Evolutionary conservation across 2,329 filamentous ascomycete species (phyloP).

Genomic region (Apiospora hydei): DNA sequence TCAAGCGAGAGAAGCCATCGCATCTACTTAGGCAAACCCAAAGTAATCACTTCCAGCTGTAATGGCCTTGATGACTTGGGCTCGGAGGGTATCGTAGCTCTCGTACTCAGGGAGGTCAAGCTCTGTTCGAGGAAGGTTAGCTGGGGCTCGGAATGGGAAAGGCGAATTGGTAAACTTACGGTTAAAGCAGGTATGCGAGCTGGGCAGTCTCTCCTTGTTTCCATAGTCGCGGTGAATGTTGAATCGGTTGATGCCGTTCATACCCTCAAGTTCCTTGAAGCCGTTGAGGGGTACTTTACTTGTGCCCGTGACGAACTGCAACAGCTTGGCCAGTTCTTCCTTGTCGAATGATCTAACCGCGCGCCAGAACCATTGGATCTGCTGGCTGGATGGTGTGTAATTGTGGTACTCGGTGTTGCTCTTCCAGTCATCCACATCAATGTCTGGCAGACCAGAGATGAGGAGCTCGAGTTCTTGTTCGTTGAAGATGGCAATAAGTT

Average conservation of each 20-base stretch:
- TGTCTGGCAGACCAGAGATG: constrained; percentile 95
- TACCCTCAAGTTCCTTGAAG: constrained; percentile 98
- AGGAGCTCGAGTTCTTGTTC: constrained; percentile 96
- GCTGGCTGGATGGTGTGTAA: constrained; percentile 90
- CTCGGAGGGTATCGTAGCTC: constrained; percentile 87
- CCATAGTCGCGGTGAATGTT: constrained; percentile 99
- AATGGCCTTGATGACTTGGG: constrained; percentile 92
- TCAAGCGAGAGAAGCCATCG: background rate
- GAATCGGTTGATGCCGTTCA: constrained; percentile 98
- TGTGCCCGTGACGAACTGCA: constrained; percentile 98
- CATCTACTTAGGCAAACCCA: constrained; percentile 79
- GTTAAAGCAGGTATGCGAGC: constrained; percentile 98
- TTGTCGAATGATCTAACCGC: constrained; percentile 97
- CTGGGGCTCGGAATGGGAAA: background rate
- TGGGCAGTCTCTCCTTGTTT: constrained; percentile 92
- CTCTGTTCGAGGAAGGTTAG: constrained; percentile 60
- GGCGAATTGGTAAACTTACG: constrained; percentile 68
- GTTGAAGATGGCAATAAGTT: constrained; percentile 96
- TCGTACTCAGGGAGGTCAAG: constrained; percentile 98
- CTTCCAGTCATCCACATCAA: constrained; percentile 99
- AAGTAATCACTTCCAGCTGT: constrained; percentile 98
- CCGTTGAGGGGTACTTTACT: constrained; percentile 98
- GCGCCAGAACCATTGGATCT: constrained; percentile 99
- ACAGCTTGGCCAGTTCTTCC: constrained; percentile 94
- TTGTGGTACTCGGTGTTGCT: constrained; percentile 99